Evolutionary conservation across 495 filamentous ascomycete genomes (phyloP).

Genomic region (Rostrohypoxylon terebratum): DNA sequence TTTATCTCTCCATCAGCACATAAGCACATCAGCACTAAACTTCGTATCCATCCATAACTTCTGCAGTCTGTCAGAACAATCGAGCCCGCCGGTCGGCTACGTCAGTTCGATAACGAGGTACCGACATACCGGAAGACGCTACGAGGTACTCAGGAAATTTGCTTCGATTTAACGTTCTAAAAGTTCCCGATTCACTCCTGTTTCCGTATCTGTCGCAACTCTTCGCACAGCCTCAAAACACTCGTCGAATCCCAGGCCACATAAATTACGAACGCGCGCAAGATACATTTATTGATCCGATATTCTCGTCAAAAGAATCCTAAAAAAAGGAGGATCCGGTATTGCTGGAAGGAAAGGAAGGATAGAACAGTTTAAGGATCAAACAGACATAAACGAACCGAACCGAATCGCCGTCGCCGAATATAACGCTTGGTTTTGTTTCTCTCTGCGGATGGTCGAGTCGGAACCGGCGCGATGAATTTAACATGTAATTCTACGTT

Average conservation of each 20-base stretch:
- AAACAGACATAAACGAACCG: neutral
- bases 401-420: neutral
- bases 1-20: constrained; percentile 21
- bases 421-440: neutral
- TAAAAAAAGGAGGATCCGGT: constrained; percentile 1
- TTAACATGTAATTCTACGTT: constrained; percentile 65
- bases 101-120: constrained; percentile 9
- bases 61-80: constrained; percentile 17
- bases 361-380: neutral
- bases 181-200: constrained; percentile 4
- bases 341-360: constrained; percentile 12
- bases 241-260: constrained; percentile 17
- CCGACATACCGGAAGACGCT: neutral
- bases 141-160: constrained; percentile 9
- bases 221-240: constrained; percentile 23
- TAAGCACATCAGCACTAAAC: constrained; percentile 15
- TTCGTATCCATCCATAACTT: neutral
- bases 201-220: constrained; percentile 19
- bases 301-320: neutral
- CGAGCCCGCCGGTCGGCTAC: constrained; percentile 39
- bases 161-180: neutral
- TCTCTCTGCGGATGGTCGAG: constrained; percentile 21
- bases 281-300: constrained; percentile 15
- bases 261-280: constrained; percentile 12
- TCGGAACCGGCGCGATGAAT: constrained; percentile 46